Evolutionary conservation across 192 early-diverging fungal species (phyloP), one percentile per base, ranked within the genome.

Genomic region (Phycomyces blakesleeanus): DNA sequence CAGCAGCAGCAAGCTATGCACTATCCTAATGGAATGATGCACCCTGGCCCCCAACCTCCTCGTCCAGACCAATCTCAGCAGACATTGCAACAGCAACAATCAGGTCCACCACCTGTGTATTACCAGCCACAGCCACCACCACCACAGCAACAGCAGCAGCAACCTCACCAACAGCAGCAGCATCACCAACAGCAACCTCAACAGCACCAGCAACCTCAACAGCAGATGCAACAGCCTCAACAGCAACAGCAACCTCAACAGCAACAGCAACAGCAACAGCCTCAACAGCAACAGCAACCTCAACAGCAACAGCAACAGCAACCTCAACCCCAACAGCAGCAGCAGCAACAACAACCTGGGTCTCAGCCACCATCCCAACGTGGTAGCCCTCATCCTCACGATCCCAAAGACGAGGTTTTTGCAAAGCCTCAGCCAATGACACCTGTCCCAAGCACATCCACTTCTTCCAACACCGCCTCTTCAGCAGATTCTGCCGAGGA

Each of bases 371-470:
- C 51, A 5, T 53, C 22, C 51, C 51, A 53, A 12, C 51, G 20
- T 21, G 20, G 8, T 4, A 25, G 51, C 24, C 51, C 47, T 18
- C 14, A 50, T 10, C 47, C 51, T 4, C n/a, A 25, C 20, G 25
- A 47, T 11, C 3, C 34, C 14, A 42, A 42, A 12, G 8, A 51
- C 0, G 59, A 61, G n/a, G 44, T 47, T 2, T 47, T 47, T 47
- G 44, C 18, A 14, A 51, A 61, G 10, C 50, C n/a, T 40, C 63
- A 55, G n/a, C 65, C 76, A 18, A 66, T 71, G 21, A 56, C 68
- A 50, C 71, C 71, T 51, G 61, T 69, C 16, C 72, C 72, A 6
- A 74, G 58, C 44, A 66, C 64, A 57, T 61, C 67, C 3, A 66
- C 41, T 27, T 61, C 61, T 12, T 55, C 62, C 4, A 37, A 27